Percentiles rank a stretch among this genome's conserved stretches.
These are phyloP conservation scores for Metschnikowia matae DNA, from an alignment of 805 yeast species.

Conservation along the genomic window DNA sequence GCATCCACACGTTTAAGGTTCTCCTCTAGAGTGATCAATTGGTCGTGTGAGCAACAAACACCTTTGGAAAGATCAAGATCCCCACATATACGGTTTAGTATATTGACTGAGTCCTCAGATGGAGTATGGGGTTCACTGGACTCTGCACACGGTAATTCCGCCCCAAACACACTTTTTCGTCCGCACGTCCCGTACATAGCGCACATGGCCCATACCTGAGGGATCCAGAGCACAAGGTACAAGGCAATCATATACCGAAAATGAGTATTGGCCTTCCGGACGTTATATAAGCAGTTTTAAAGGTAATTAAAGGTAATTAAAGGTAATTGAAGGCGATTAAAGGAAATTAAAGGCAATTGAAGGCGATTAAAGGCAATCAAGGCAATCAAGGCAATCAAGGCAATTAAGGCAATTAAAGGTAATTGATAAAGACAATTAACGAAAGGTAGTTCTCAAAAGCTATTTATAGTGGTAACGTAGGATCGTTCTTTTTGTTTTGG, in stretches of 20 bases:
- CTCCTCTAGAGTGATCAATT: conserved; percentile 49
- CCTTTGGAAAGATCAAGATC: conserved; percentile 49
- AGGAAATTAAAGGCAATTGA: too few relatives aligned
- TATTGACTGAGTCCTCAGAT: conserved; percentile 37
- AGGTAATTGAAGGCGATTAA: too few relatives aligned
- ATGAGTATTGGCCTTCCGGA: too few relatives aligned
- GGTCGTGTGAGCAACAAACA: conserved; percentile 71
- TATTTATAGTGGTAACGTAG: too few relatives aligned
- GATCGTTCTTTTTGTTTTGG: too few relatives aligned
- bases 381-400: too few relatives aligned
- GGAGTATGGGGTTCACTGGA: conserved; percentile 48
- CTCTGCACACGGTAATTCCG: conserved; percentile 73
- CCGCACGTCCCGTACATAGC: conserved; percentile 70
- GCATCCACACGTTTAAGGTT: conserved; percentile 38
- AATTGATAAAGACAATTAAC: too few relatives aligned
- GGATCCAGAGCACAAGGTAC: neutral
- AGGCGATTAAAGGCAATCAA: too few relatives aligned
- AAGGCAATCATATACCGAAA: neutral
- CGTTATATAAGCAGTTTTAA: too few relatives aligned
- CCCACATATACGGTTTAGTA: conserved; percentile 68
- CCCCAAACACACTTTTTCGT: conserved; percentile 72
- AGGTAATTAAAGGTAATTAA: too few relatives aligned
- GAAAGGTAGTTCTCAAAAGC: too few relatives aligned
- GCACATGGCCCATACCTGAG: conserved; percentile 25
- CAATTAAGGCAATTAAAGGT: too few relatives aligned